phyloP scores from a whole-genome alignment of 176 grass and related monocot genomes.

The Aegilops umbellulata region DNA sequence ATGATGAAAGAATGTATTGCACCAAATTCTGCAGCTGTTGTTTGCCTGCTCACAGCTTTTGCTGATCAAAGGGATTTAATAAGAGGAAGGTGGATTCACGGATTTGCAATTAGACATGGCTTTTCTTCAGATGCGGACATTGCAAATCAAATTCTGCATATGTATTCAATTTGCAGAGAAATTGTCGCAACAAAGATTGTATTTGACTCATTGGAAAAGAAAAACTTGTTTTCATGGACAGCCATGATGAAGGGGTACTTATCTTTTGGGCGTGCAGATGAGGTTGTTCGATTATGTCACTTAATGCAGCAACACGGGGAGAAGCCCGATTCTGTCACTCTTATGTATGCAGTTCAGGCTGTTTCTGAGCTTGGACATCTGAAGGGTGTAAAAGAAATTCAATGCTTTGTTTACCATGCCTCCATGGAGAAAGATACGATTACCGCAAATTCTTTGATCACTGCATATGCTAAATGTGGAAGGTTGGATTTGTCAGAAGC shows the following conservation, averaged over 20 bases:
- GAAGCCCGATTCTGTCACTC: constrained; percentile 44
- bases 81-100: constrained; percentile 54
- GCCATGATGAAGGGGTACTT: constrained; percentile 60
- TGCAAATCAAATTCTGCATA: constrained; percentile 54
- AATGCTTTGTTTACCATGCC: constrained; percentile 45
- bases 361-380: constrained; percentile 53
- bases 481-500: constrained; percentile 45
- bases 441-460: constrained; percentile 53
- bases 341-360: constrained; percentile 46
- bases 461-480: constrained; percentile 61
- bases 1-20: constrained; percentile 33
- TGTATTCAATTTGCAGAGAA: constrained; percentile 50
- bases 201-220: constrained; percentile 48
- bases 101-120: constrained; percentile 37
- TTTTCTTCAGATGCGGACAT: constrained; percentile 50
- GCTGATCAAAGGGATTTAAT: constrained; percentile 38
- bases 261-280: constrained; percentile 38
- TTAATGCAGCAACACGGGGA: constrained; percentile 42
- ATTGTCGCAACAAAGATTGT: constrained; percentile 29
- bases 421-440: constrained; percentile 41
- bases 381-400: constrained; percentile 52
- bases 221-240: constrained; percentile 72
- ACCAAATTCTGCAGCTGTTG: constrained; percentile 46
- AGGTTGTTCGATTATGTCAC: constrained; percentile 34
- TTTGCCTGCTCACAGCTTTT: constrained; percentile 46